These are phyloP conservation scores for Corrigiola litoralis DNA, from an alignment of 179 eudicot genomes.

Conservation along the genomic window DNA sequence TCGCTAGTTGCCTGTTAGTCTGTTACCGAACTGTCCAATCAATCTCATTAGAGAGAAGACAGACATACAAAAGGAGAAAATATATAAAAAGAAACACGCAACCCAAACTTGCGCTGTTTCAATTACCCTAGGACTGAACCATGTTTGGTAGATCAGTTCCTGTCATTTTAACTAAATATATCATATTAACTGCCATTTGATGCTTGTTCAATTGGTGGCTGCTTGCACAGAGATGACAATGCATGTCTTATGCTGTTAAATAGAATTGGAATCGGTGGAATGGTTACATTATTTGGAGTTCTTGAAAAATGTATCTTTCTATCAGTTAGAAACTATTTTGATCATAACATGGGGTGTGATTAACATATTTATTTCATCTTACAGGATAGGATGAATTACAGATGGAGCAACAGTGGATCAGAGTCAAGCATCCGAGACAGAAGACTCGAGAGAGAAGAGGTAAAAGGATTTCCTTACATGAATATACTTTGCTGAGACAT, in stretches of 20 bases:
- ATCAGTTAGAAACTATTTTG: neutral
- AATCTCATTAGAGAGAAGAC: no score
- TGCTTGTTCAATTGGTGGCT: neutral
- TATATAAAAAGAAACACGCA: no score
- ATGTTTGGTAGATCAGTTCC: no score
- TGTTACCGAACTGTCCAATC: no score
- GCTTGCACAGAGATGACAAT: neutral
- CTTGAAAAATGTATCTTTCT: neutral
- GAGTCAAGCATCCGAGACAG: slow-evolving; percentile 23
- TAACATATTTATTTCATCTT: neutral
- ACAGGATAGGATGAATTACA: slow-evolving; percentile 26
- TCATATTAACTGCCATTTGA: no score
- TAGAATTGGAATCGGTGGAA: neutral
- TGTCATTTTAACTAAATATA: no score
- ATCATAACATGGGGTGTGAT: neutral
- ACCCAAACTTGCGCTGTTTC: no score
- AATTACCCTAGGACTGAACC: no score
- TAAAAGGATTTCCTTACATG: neutral
- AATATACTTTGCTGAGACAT: neutral
- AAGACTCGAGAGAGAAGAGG: slow-evolving; percentile 25
- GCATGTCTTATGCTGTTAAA: neutral
- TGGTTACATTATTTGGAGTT: neutral
- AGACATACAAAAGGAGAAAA: no score
- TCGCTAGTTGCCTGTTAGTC: no score
- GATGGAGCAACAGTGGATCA: slow-evolving; percentile 19